phyloP scores from a whole-genome alignment of 2,329 filamentous ascomycete genomes.

The Penicillium aurantiogriseum region DNA sequence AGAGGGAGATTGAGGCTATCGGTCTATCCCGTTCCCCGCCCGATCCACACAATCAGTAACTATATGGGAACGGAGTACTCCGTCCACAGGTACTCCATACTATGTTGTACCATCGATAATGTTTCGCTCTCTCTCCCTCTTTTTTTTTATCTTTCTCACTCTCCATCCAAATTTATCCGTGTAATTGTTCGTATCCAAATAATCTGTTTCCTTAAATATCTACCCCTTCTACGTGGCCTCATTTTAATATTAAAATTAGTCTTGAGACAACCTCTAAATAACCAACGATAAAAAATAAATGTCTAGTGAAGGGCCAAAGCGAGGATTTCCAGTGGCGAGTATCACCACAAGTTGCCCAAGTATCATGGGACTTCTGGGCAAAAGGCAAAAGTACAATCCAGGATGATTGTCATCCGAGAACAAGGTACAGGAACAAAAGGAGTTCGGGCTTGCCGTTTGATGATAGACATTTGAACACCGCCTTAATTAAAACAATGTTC shows the following conservation, averaged over 20 bases:
- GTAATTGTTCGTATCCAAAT: background rate
- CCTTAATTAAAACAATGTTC: background rate
- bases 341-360: background rate
- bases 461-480: background rate
- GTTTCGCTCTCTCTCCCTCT: too few relatives aligned
- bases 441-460: background rate
- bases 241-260: background rate
- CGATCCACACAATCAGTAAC: background rate
- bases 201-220: background rate
- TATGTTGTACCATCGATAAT: too few relatives aligned
- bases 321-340: background rate
- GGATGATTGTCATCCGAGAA: background rate
- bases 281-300: background rate
- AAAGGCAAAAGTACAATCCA: background rate
- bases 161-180: background rate
- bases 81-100: too few relatives aligned
- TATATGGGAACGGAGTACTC: background rate
- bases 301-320: background rate
- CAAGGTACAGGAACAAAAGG: background rate
- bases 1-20: background rate
- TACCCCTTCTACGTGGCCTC: too few relatives aligned
- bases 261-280: background rate
- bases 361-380: background rate
- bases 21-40: background rate
- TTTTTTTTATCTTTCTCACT: background rate